phyloP scores from a whole-genome alignment of 1,284 basidiomycete species.

The Tilletia caries region DNA sequence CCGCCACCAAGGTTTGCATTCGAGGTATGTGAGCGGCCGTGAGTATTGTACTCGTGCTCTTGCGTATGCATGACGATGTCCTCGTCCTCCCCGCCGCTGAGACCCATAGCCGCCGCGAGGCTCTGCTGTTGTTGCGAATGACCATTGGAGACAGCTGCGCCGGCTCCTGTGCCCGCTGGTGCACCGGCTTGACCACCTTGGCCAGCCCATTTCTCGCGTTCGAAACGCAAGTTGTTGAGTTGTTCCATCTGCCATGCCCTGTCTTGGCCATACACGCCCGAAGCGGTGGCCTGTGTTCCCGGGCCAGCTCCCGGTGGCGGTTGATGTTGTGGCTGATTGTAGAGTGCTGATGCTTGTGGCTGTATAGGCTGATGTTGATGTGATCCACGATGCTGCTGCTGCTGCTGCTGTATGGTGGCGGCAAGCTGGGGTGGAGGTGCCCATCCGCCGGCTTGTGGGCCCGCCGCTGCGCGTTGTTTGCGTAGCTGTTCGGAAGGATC shows the following conservation, averaged over 20 bases:
- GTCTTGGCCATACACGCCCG: constrained; percentile 33
- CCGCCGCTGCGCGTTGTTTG: neutral
- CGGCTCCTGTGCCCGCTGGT: neutral
- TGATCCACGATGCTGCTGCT: neutral
- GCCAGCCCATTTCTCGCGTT: constrained; percentile 15
- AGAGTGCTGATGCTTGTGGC: neutral
- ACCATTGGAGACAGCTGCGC: neutral
- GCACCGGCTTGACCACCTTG: neutral
- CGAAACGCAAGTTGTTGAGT: constrained; percentile 34
- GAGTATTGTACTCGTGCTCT: neutral
- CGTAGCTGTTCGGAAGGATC: neutral
- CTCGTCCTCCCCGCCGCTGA: neutral
- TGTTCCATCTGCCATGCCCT: constrained; percentile 43
- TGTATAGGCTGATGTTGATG: constrained; percentile 11
- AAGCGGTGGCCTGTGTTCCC: neutral
- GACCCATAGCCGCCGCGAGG: too few relatives aligned
- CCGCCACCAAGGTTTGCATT: too few relatives aligned
- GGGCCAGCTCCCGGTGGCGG: neutral
- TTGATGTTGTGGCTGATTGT: constrained; percentile 8
- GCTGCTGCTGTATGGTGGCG: constrained; percentile 1
- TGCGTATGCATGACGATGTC: neutral
- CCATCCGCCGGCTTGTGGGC: neutral
- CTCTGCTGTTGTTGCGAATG: neutral
- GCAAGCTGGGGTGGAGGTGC: constrained; percentile 2
- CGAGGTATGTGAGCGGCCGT: too few relatives aligned